Conservation (phyloP, 352 stramenopile genomes). For the Phytophthora fragariae region DNA sequence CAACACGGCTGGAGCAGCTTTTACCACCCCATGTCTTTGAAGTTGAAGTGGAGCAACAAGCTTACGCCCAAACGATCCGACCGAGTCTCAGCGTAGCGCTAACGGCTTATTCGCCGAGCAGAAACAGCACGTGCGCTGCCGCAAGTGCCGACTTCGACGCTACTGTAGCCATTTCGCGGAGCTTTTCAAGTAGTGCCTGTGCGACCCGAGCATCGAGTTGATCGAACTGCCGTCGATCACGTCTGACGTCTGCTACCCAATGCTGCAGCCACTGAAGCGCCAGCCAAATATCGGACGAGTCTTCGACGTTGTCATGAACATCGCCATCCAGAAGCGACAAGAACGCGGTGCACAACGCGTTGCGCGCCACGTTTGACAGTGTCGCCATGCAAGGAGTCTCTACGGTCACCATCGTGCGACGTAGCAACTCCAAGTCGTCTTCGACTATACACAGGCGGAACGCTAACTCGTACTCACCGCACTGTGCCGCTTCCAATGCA, state of each 20-base stretch:
- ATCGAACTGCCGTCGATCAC: constrained; percentile 25
- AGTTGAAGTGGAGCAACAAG: no score
- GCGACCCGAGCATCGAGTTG: constrained; percentile 54
- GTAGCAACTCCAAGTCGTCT: constrained; percentile 54
- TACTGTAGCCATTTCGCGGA: constrained; percentile 35
- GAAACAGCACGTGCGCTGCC: constrained; percentile 50
- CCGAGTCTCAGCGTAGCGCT: no score
- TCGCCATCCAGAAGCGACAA: constrained; percentile 52
- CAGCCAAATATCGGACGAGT: constrained; percentile 46
- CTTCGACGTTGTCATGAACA: constrained; percentile 15
- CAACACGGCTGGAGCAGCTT: no score
- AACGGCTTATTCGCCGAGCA: constrained; percentile 35
- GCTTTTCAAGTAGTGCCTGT: constrained; percentile 40
- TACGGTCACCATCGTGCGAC: constrained; percentile 43
- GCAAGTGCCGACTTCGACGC: constrained; percentile 42
- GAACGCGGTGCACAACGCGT: constrained; percentile 63
- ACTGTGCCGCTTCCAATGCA: constrained; percentile 45
- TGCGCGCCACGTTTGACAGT: constrained; percentile 45
- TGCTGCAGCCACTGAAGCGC: constrained; percentile 58
- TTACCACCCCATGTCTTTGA: no score
- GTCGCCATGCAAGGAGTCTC: constrained; percentile 40
- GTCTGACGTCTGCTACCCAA: constrained; percentile 20
- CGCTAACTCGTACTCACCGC: constrained; percentile 57
- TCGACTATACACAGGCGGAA: constrained; percentile 65
- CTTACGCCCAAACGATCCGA: no score